A percentile compares a stretch with the other conserved stretches of the same genome.
Conservation (phyloP, 768 basidiomycete genomes). For the Tremella fuciformis region DNA sequence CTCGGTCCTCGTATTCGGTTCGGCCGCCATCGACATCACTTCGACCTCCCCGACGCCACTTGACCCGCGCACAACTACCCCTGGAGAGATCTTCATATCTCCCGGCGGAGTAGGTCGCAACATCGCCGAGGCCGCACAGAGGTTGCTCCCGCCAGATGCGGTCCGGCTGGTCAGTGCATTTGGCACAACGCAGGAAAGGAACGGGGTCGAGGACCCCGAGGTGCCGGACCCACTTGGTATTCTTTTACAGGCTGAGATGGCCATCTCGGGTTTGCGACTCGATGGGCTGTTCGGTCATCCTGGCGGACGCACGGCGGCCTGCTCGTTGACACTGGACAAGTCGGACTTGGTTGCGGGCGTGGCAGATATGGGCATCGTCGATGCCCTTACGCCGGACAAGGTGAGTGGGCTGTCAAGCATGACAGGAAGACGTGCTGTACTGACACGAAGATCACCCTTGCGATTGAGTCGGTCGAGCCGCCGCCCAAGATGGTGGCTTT, state of each 20-base stretch:
- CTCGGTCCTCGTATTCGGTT: constrained; percentile 70
- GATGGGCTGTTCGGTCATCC: constrained; percentile 64
- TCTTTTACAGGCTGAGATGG: constrained; percentile 62
- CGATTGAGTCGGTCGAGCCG: not conserved
- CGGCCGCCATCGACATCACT: constrained; percentile 85
- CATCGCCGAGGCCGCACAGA: constrained; percentile 83
- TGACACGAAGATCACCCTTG: not conserved
- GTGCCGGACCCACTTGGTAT: constrained; percentile 67
- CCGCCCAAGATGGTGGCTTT: constrained; percentile 39
- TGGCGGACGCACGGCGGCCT: constrained; percentile 67
- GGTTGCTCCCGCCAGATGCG: constrained; percentile 55
- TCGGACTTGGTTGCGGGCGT: constrained; percentile 80
- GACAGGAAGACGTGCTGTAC: not conserved
- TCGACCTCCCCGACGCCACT: constrained; percentile 48
- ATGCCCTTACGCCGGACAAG: constrained; percentile 56
- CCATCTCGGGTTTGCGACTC: constrained; percentile 67
- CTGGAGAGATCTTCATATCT: constrained; percentile 69
- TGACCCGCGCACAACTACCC: constrained; percentile 68
- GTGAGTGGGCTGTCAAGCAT: constrained; percentile 50
- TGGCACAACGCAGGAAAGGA: constrained; percentile 44
- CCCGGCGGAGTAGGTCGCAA: constrained; percentile 94
- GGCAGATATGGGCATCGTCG: constrained; percentile 76
- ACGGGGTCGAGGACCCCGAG: not conserved
- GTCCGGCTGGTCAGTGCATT: constrained; percentile 70
- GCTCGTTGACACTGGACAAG: constrained; percentile 76